A percentile compares a stretch with the other conserved stretches of the same genome.
phyloP scores from a whole-genome alignment of 225 moss, liverwort and hornwort species.

The Pleurozium schreberi region DNA sequence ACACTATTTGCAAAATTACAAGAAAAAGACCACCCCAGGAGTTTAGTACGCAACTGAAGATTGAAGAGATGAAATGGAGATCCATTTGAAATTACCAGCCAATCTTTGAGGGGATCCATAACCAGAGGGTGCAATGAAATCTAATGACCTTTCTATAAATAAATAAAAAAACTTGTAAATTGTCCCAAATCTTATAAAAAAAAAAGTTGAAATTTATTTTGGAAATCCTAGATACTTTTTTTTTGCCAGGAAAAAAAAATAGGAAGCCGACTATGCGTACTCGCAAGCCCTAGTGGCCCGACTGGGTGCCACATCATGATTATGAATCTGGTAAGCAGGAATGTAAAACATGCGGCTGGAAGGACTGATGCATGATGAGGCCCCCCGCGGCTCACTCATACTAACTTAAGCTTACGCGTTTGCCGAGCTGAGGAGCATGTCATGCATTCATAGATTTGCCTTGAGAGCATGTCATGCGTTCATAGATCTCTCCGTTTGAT shows the following conservation, averaged over 20 bases:
- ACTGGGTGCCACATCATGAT: neutral
- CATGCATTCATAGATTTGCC: neutral
- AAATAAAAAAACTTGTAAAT: neutral
- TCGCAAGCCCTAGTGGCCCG: neutral
- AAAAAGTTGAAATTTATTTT: neutral
- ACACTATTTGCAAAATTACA: neutral
- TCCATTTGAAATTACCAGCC: neutral
- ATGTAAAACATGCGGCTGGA: neutral
- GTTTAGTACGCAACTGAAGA: too few relatives aligned
- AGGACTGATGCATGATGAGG: neutral
- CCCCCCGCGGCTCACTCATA: neutral
- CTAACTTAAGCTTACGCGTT: neutral
- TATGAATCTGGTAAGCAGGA: neutral
- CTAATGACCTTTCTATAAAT: neutral
- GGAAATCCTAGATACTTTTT: neutral
- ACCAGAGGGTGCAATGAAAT: neutral
- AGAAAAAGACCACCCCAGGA: neutral
- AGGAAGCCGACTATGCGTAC: neutral
- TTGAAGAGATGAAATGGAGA: neutral
- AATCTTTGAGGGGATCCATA: neutral
- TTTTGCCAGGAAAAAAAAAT: fast-evolving
- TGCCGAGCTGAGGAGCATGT: neutral
- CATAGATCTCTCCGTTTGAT: neutral
- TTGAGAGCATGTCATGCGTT: neutral
- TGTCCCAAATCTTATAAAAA: neutral